Base-by-base conservation (phyloP, 148 eudicot species). In the Agrostemma githago region DNA sequence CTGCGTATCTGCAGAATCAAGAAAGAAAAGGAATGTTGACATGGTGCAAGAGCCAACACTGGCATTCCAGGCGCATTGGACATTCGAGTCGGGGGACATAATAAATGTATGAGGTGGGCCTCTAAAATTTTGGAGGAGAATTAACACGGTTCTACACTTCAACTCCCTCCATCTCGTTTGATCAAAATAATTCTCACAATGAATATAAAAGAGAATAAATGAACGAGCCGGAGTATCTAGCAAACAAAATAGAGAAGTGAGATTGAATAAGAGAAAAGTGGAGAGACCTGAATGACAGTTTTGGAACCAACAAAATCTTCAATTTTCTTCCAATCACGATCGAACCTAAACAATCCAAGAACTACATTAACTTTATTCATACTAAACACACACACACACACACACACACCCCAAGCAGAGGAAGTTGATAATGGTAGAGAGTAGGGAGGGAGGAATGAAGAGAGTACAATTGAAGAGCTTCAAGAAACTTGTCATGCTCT, bases 281-380 rank as follows among this genome's bases (percentile, higher is more conserved):
- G 62, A 73, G 62, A 73, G 84, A 92, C 95, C 94, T 89, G 95
- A 81, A 89, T 89, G 65, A 92, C 94, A 66, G 95, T 89, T 84
- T 92, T 92, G 42, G 97, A 92, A 78, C 90, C 95, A 76, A 92
- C 92, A 79, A 92, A 92, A 73, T 92, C 97, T 89, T 92, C 97
- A 66, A 92, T 92, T 79, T 92, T 92, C 89, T 92, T 92, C 97
- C 97, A 92, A 71, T 92, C 97, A 66, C 95, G 97, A 76, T 92
- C 97, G 82, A 92, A 89, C 90, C 95, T 92, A 85, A 77, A 81
- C 58, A 72, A 70, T 41, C 73, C 65, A 68, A 9, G 59, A 61
- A 75, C 43, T 26, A 43, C 20, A 72, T 37, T 60, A 12, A 60
- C 21, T n/a, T n/a, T n/a, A n/a, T n/a, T n/a, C n/a, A n/a, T n/a